Percentiles rank a stretch among this genome's conserved stretches.
Conservation (phyloP, 2,329 filamentous ascomycete species). For the Neopestalotiopsis sp. region DNA sequence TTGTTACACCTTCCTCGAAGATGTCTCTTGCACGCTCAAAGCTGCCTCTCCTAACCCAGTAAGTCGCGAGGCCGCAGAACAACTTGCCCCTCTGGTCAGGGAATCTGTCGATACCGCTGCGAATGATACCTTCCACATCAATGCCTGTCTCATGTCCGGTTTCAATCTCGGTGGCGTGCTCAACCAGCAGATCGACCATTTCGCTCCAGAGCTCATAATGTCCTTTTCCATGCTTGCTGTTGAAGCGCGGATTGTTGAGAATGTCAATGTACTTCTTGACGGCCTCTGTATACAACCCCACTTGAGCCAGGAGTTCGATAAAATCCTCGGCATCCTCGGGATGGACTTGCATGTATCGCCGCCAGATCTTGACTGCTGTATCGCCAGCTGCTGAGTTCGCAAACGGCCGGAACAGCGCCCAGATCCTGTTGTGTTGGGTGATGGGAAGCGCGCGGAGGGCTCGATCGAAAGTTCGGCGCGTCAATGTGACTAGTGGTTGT, state of each 20-base stretch:
- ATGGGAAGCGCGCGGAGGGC: constrained; percentile 89
- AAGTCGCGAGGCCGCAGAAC: constrained; percentile 93
- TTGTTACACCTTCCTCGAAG: constrained; percentile 95
- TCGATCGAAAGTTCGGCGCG: constrained; percentile 87
- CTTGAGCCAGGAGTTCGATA: constrained; percentile 84
- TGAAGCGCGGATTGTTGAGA: constrained; percentile 87
- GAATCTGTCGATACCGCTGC: constrained; percentile 89
- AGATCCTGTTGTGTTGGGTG: constrained; percentile 94
- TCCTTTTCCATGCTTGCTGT: constrained; percentile 91
- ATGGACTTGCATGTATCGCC: constrained; percentile 95
- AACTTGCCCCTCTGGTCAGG: constrained; percentile 92
- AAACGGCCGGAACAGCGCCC: constrained; percentile 89
- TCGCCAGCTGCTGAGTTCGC: constrained; percentile 88
- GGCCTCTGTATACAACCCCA: constrained; percentile 86
- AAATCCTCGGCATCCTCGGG: constrained; percentile 96
- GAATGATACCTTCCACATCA: constrained; percentile 89
- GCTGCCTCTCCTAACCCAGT: constrained; percentile 92
- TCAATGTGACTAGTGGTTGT: constrained; percentile 89
- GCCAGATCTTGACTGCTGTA: constrained; percentile 92
- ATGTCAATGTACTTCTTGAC: constrained; percentile 90
- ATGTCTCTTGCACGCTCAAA: constrained; percentile 93
- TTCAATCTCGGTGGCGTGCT: constrained; percentile 85
- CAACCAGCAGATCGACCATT: constrained; percentile 93
- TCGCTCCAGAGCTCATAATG: constrained; percentile 98
- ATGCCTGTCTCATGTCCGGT: constrained; percentile 82